These are phyloP conservation scores for Auricularia cornea DNA, from an alignment of 768 basidiomycete genomes.

Conservation along the genomic window DNA sequence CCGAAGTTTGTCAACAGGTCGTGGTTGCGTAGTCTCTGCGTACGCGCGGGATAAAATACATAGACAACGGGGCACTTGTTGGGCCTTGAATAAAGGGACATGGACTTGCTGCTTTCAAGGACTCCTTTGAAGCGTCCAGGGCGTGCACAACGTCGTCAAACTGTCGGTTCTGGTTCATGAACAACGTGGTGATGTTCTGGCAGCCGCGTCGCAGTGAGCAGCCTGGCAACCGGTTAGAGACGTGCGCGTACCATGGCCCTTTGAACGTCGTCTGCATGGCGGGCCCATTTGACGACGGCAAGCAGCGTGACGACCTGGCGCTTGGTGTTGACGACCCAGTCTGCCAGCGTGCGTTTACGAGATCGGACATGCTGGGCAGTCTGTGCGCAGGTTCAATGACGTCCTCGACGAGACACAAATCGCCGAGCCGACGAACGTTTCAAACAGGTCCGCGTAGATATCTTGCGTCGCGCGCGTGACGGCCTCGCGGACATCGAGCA, in stretches of 20 bases:
- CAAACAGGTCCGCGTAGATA: slow-evolving; percentile 76
- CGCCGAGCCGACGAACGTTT: slow-evolving; percentile 64
- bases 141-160: slow-evolving; percentile 62
- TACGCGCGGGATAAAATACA: no score
- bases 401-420: neutral
- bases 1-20: slow-evolving; percentile 84
- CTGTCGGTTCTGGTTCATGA: slow-evolving; percentile 77
- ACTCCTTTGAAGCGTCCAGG: slow-evolving; percentile 57
- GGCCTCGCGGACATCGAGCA: slow-evolving; percentile 66
- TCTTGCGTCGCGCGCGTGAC: slow-evolving; percentile 70
- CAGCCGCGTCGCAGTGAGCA: neutral
- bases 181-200: slow-evolving; percentile 81
- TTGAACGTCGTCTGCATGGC: slow-evolving; percentile 75
- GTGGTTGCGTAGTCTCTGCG: slow-evolving; percentile 75
- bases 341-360: slow-evolving; percentile 72
- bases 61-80: no score
- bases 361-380: slow-evolving; percentile 77
- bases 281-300: slow-evolving; percentile 79
- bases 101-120: slow-evolving; percentile 61
- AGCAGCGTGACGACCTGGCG: slow-evolving; percentile 86
- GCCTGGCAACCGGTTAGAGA: neutral
- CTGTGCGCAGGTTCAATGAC: slow-evolving; percentile 21
- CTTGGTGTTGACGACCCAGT: slow-evolving; percentile 86
- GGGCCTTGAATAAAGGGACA: neutral
- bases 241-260: slow-evolving; percentile 63